phyloP scores from a whole-genome alignment of 495 filamentous ascomycete species.

The Amphirosellinia nigrospora region DNA sequence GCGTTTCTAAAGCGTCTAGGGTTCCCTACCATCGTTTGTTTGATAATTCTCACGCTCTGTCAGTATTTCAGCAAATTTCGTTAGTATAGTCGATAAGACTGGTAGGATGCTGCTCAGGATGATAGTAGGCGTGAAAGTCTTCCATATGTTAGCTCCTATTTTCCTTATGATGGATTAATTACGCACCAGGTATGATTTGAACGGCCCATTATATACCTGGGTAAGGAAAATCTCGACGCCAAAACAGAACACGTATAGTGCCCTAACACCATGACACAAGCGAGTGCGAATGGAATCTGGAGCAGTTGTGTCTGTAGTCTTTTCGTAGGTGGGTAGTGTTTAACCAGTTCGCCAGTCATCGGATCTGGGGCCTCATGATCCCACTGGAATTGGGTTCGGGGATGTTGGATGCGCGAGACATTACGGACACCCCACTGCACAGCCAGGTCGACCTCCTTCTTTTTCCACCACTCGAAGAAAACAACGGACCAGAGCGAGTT shows the following conservation, averaged over 20 bases:
- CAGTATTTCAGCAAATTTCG: slow-evolving; percentile 75
- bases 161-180: not conserved
- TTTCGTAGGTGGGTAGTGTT: slow-evolving; percentile 78
- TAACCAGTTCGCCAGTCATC: slow-evolving; percentile 80
- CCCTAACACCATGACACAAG: slow-evolving; percentile 70
- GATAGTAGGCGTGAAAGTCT: slow-evolving; percentile 89
- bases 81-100: slow-evolving; percentile 76
- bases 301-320: slow-evolving; percentile 80
- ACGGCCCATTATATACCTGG: slow-evolving; percentile 90
- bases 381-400: slow-evolving; percentile 76
- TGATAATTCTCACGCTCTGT: slow-evolving; percentile 94
- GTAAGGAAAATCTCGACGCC: slow-evolving; percentile 95
- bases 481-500: slow-evolving; percentile 87
- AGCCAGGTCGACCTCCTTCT: slow-evolving; percentile 87
- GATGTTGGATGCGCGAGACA: slow-evolving; percentile 80
- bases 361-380: slow-evolving; percentile 79
- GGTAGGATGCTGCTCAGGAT: slow-evolving; percentile 83
- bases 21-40: slow-evolving; percentile 65
- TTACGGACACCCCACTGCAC: slow-evolving; percentile 92
- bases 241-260: slow-evolving; percentile 86
- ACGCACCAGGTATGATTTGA: slow-evolving; percentile 82
- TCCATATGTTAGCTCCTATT: slow-evolving; percentile 40
- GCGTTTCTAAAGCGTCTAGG: not conserved
- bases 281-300: slow-evolving; percentile 86
- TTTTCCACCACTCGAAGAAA: slow-evolving; percentile 97